Evolutionary conservation across 768 basidiomycete genomes (phyloP), one percentile per base, ranked within the genome.

Genomic region (Mycena capillaripes): DNA sequence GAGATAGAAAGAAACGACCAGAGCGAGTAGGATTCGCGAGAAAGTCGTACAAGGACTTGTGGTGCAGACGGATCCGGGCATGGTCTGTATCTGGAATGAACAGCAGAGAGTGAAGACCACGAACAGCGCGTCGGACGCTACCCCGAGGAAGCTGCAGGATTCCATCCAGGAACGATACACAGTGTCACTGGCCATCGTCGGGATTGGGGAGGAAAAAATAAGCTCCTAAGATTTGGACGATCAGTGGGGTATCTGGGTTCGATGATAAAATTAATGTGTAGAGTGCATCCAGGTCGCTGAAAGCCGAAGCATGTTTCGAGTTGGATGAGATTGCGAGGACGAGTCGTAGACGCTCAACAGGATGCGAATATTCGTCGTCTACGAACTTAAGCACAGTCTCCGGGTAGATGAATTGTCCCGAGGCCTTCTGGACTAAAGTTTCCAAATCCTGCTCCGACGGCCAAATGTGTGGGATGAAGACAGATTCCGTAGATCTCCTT

Each of bases 371-470:
- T 27, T 71, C 57, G 21, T 70, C 71, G n/a, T 73, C 78, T 10
- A 81, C 73, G 50, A 77, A 80, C 48, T 77, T 77, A 56, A 78
- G 61, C 16, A 80, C 77, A 2, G 80, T 79, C 23, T 78, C 38
- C 4, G 79, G 72, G 59, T 79, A 79, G 27, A 79, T 77, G 57
- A 81, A 81, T 12, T 79, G 71, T 0, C 79, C 79, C 0, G 73
- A 69, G 0, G 79, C 66, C 50, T 77, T 74, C 6, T 65, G 38
- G 12, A 80, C 74, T 21, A 76, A 36, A 14, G 19, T 25, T 2
- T 74, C 36, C 5, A 74, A 25, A 72, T 58, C 44, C 4, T 27
- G 48, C n/a, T 59, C 55, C 4, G 60, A 46, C 17, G 75, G 66
- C 75, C 75, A 76, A n/a, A n/a, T n/a, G n/a, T n/a, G n/a, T n/a